These are phyloP conservation scores for Pochonia chlamydosporia DNA, from an alignment of 2,329 filamentous ascomycete species.

Conservation along the genomic window DNA sequence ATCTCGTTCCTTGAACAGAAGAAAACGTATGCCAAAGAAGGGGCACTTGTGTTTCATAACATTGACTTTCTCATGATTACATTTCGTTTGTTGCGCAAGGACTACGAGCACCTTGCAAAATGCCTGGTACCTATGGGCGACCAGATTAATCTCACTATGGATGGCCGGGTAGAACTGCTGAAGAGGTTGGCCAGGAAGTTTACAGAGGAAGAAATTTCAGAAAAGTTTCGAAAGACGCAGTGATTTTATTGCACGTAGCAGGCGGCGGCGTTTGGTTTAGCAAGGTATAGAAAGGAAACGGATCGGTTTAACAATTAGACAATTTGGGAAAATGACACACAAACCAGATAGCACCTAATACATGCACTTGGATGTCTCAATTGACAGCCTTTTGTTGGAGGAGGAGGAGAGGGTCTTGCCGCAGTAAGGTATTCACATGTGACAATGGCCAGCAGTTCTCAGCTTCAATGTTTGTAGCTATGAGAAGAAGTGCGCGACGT, in stretches of 20 bases:
- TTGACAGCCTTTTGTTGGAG: not conserved
- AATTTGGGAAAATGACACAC: not conserved
- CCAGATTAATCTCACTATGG: slow-evolving; percentile 60
- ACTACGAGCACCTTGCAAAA: slow-evolving; percentile 63
- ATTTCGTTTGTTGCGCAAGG: slow-evolving; percentile 59
- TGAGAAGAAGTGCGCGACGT: no score
- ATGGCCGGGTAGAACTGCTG: slow-evolving; percentile 58
- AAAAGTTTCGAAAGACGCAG: slow-evolving; percentile 41
- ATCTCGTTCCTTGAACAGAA: slow-evolving; percentile 67
- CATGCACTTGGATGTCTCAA: no score
- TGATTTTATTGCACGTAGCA: not conserved
- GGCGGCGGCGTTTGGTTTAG: not conserved
- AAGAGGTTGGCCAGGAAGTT: slow-evolving; percentile 60
- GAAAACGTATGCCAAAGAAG: slow-evolving; percentile 56
- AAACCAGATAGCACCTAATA: no score
- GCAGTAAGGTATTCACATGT: no score
- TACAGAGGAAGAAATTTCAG: slow-evolving; percentile 55
- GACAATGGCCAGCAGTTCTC: no score
- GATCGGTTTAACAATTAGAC: not conserved
- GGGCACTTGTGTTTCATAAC: slow-evolving; percentile 72
- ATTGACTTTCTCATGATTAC: slow-evolving; percentile 79
- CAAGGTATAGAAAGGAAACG: not conserved
- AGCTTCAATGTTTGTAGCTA: no score
- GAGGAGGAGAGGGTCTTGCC: no score
- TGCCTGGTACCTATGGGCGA: slow-evolving; percentile 70